Evolutionary conservation across 139 green algal genomes (phyloP).

Genomic region (Closterium sp.): DNA sequence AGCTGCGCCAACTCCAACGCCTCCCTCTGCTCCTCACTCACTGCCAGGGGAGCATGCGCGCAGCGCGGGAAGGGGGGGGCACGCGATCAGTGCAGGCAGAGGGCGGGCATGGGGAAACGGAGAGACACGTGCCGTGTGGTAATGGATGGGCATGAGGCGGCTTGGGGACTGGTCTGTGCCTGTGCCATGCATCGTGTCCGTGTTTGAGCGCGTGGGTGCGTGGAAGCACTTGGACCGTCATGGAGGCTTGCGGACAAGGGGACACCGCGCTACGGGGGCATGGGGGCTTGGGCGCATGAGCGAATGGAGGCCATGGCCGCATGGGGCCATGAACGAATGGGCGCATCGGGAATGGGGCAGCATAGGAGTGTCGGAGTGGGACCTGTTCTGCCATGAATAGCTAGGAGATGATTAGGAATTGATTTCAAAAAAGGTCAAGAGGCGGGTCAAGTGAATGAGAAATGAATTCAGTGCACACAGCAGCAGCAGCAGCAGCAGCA

Average conservation of each 20-base stretch:
- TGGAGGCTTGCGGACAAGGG: not conserved
- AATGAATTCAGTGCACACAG: not conserved
- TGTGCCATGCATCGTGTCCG: not conserved
- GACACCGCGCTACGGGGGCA: not conserved
- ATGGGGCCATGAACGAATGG: not conserved
- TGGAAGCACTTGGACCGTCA: not conserved
- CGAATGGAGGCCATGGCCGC: too few species aligned
- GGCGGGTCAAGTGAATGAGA: too few species aligned
- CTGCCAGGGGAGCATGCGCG: not conserved
- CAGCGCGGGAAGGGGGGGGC: not conserved
- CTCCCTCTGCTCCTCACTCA: not conserved
- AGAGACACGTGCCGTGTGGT: not conserved
- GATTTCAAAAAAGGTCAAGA: too few species aligned
- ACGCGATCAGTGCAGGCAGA: not conserved
- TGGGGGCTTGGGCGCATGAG: too few species aligned
- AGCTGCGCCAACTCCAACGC: conserved; percentile 28
- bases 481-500: not conserved
- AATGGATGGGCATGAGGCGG: not conserved
- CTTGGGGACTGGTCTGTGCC: not conserved
- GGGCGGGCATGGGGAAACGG: not conserved
- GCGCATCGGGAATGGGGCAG: not conserved
- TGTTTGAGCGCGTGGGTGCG: not conserved
- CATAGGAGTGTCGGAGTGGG: not conserved
- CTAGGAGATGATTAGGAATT: too few species aligned
- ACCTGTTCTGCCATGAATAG: not conserved